Percentiles rank a stretch among this genome's conserved stretches.
Evolutionary conservation across 257 asterid genomes (phyloP).

Genomic region (Galeopsis tetrahit): DNA sequence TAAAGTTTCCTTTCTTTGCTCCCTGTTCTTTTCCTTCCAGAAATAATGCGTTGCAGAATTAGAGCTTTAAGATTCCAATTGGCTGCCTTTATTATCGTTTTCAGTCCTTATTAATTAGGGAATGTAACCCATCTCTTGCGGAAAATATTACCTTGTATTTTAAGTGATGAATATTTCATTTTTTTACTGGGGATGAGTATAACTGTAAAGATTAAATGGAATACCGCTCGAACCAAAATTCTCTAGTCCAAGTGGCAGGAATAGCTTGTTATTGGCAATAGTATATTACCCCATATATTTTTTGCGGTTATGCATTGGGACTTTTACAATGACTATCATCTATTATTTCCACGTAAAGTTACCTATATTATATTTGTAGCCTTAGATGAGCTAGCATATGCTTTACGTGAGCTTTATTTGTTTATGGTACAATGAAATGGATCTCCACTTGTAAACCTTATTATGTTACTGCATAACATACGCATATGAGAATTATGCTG

Average conservation of each 20-base stretch:
- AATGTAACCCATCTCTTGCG: background rate
- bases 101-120: background rate
- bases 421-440: background rate
- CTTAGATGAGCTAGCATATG: no score
- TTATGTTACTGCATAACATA: background rate
- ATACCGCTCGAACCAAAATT: no score
- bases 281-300: background rate
- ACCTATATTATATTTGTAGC: no score
- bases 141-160: no score
- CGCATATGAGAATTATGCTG: background rate
- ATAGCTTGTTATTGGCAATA: background rate
- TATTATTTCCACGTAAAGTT: no score
- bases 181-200: no score
- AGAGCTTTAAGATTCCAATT: conserved; percentile 8
- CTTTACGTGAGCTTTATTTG: background rate
- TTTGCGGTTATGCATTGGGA: no score
- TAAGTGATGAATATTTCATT: no score
- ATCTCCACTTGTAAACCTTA: background rate
- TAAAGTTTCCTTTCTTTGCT: background rate
- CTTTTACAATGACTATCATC: no score
- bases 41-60: background rate
- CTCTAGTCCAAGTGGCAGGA: background rate
- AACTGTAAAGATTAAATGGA: no score
- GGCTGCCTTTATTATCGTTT: background rate
- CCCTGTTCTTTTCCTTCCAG: background rate